Base-by-base conservation (phyloP, 441 rosid genomes). In the Eruca vesicaria region DNA sequence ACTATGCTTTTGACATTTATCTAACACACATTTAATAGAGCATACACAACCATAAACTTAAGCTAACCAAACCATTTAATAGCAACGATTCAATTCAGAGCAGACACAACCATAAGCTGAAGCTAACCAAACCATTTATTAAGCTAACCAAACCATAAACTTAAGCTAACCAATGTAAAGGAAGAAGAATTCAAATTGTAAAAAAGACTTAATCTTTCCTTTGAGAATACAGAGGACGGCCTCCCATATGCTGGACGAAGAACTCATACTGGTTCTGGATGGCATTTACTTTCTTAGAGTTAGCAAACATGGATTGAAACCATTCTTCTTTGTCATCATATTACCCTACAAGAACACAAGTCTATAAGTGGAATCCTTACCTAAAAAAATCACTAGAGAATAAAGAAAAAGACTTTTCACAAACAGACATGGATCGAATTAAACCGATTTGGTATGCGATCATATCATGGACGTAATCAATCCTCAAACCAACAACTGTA, bases 221-320 rank as follows among this genome's bases (percentile, higher is more conserved):
- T 72, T 94, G 94, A 26, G 97, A 94, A 72, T 83, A 94, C 74
- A 94, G 81, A 57, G 90, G 87, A 68, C 97, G 97, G 1, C 98
- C 97, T 16, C 98, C 98, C 98, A 94, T 90, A 72, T 97, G 83
- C 84, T 92, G 95, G 65, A 87, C 92, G 61, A 94, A 90, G 85
- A 94, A 94, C 79, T 94, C 99, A 43, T 90, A 94, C 60, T 92
- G 97, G 67, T 92, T 94, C 72, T 87, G 96, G 61, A 92, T 89
- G 0, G 99, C 97, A 38, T 90, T 97, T 73, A 92, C 97, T 74
- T 94, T 90, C 69, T 76, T 86, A 1, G 99, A 92, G 41, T 82
- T 76, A 2, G 89, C 81, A 20, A 94, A 94, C 19, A 94, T 94
- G 2, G 87, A 87, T 21, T 87, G 84, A 75, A 94, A 92, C 97